Conservation (phyloP, 73 alveolate species). For the Tetrahymena elliotti region DNA sequence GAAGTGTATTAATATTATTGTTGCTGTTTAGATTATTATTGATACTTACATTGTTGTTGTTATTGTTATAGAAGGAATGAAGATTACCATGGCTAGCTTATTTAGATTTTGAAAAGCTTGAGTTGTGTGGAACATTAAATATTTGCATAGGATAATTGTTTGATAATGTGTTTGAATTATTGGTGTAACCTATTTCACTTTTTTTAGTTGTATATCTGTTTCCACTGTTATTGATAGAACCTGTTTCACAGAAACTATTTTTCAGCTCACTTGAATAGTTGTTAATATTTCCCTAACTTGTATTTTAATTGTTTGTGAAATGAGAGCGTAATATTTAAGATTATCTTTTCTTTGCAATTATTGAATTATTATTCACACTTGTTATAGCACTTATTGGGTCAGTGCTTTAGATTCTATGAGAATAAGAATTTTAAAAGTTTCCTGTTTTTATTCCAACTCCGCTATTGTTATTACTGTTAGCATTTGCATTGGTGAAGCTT, state of each 20-base stretch:
- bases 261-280: neutral
- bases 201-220: neutral
- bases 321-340: neutral
- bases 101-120: neutral
- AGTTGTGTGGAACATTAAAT: neutral
- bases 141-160: neutral
- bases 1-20: neutral
- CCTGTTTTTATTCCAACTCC: neutral
- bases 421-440: neutral
- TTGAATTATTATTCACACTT: neutral
- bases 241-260: neutral
- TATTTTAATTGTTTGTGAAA: neutral
- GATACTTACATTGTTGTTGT: neutral
- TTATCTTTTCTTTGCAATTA: neutral
- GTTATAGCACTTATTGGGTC: neutral
- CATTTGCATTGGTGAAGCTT: neutral
- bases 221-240: neutral
- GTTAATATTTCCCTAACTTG: neutral
- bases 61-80: neutral
- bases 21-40: neutral
- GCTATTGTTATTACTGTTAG: neutral
- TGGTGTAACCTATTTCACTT: neutral
- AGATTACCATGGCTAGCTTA: neutral
- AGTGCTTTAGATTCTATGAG: neutral
- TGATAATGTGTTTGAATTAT: neutral